These are phyloP conservation scores for Aspergillus mulundensis DNA, from an alignment of 495 filamentous ascomycete genomes.

Conservation along the genomic window DNA sequence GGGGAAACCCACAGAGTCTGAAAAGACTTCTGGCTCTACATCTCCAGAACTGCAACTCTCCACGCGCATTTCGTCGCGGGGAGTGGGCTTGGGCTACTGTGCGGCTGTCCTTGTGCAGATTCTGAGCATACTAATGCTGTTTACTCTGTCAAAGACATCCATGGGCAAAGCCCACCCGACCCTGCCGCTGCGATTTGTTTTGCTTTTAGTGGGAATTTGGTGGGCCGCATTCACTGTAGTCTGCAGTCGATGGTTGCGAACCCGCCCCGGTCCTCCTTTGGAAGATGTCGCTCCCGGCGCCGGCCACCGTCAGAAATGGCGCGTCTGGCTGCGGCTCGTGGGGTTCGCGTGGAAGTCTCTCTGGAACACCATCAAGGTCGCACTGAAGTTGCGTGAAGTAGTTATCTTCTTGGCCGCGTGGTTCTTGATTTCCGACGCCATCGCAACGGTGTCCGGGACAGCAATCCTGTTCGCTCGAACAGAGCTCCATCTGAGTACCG, in stretches of 20 bases:
- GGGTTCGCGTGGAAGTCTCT: conserved; percentile 77
- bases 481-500: conserved; percentile 72
- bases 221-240: conserved; percentile 83
- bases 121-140: conserved; percentile 63
- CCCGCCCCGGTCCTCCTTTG: conserved; percentile 77
- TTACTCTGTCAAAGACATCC: conserved; percentile 62
- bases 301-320: conserved; percentile 22
- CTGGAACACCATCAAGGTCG: conserved; percentile 71
- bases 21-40: conserved; percentile 21
- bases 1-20: not conserved
- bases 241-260: conserved; percentile 73
- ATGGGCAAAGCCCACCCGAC: conserved; percentile 29
- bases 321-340: conserved; percentile 50
- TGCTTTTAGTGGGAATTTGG: conserved; percentile 82
- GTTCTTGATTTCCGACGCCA: conserved; percentile 85
- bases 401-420: conserved; percentile 79
- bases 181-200: conserved; percentile 63
- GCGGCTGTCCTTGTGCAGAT: conserved; percentile 74
- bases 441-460: conserved; percentile 85
- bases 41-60: conserved; percentile 69
- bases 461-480: conserved; percentile 93
- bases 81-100: conserved; percentile 75
- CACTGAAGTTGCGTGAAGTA: conserved; percentile 69
- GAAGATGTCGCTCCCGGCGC: conserved; percentile 19
- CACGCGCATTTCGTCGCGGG: conserved; percentile 74